Base-by-base conservation (phyloP, 768 basidiomycete genomes). In the Lactarius indigo region DNA sequence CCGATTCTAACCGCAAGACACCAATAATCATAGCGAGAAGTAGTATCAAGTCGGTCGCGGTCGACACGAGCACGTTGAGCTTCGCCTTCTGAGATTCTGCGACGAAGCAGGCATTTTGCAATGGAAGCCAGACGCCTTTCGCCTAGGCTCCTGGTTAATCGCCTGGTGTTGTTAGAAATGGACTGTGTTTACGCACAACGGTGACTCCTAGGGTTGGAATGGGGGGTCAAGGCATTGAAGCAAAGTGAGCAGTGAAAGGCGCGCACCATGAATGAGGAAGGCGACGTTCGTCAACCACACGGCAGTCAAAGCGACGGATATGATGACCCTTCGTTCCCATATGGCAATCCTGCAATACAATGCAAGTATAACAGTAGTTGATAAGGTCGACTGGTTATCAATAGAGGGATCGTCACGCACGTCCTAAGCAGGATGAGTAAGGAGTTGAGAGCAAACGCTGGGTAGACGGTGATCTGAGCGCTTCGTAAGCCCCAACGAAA, bases 321-420 rank as follows among this genome's bases (percentile, higher is more conserved):
- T 37, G 15, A 41, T 1, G 31, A 13, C 18, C 17, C 20, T 26
- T 3, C 58, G 64, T 13, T 60, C 39, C 64, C 64, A 65, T 6
- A 65, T 35, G 8, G 64, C n/a, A 26, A 65, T 18, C 12, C 64
- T 65, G n/a, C n/a, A n/a, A n/a, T n/a, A n/a, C n/a, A n/a, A n/a
- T n/a, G n/a, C 26, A 15, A 12, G 39, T 15, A 13, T n/a, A 30
- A 26, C 12, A 37, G 35, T 26, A 23, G 13, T n/a, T 23, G 12
- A 28, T n/a, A 33, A 56, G 30, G 18, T 3, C 13, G 54, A 7
- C 17, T 9, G 18, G 7, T 56, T 56, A 31, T 28, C 13, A 30
- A 31, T 23, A 18, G 33, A 37, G 10, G 15, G 41, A 63, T 5
- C 17, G 12, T 6, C 50, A 39, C 63, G 39, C 56, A 64, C 63